phyloP scores from a whole-genome alignment of 1,284 basidiomycete species.

The Puccinia triticina region DNA sequence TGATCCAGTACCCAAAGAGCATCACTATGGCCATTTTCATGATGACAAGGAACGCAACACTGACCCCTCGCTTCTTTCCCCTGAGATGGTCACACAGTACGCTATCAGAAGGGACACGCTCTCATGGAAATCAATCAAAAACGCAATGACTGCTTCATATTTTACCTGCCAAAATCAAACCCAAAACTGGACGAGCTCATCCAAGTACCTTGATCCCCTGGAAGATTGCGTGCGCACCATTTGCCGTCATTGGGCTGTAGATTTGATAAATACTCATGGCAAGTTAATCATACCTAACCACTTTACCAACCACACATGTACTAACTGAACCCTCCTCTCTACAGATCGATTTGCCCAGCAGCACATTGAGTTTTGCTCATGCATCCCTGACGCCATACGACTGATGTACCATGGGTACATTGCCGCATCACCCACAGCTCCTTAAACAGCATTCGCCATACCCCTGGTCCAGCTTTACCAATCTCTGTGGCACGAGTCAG shows the following conservation, averaged over 20 bases:
- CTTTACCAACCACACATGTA: no score
- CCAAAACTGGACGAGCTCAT: not conserved
- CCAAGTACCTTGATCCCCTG: not conserved
- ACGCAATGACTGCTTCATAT: not conserved
- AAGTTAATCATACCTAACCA: no score
- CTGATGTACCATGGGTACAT: constrained; percentile 20
- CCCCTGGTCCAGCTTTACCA: constrained; percentile 18
- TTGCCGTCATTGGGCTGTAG: not conserved
- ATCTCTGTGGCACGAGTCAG: constrained; percentile 18
- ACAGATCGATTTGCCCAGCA: no score
- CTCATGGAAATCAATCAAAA: not conserved
- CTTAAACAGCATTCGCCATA: constrained; percentile 12
- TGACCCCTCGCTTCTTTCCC: not conserved
- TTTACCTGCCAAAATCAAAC: not conserved
- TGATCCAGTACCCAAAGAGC: no score
- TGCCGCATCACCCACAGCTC: not conserved
- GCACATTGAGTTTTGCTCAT: not conserved
- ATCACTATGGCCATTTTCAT: no score
- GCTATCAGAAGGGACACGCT: not conserved
- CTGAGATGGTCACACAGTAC: not conserved
- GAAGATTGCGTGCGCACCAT: not conserved
- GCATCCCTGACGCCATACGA: not conserved
- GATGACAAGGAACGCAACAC: no score
- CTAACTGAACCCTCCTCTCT: no score
- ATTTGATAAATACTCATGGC: constrained; percentile 3